Base-by-base conservation (phyloP, 169 alveolate species). In the Theileria sp. region DNA sequence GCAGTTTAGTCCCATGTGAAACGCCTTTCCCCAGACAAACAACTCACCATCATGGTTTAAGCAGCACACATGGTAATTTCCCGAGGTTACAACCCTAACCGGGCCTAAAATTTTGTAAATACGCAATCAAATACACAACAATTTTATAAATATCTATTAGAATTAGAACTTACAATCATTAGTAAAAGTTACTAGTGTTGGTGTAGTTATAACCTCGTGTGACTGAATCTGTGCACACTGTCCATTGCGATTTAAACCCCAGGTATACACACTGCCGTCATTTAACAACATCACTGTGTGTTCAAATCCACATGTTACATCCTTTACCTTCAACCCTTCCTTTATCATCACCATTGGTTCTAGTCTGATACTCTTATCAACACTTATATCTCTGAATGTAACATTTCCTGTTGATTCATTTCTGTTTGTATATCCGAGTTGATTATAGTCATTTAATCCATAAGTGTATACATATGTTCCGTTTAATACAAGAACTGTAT, bases 211-310 rank as follows among this genome's bases (percentile, higher is more conserved):
- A 12, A 51, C 44, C 25, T 36, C 71, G 25, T 32, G n/a, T 21
- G 34, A 5, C 17, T 61, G 75, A 21, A 60, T 13, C 38, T 74
- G 69, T 32, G 86, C 89, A 62, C 89, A 83, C 66, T 83, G 89
- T 19, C 89, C 89, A 44, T 83, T 23, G 62, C 73, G 32, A 51
- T 83, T 83, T 61, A 56, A 50, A 17, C 89, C 89, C 87, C 83
- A 85, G 66, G 83, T 51, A 66, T 78, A 85, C 21, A 78, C 26
- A 8, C 82, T 25, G 17, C 84, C 85, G 56, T 79, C 87, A 67
- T 76, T 69, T 9, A 85, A 72, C n/a, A 71, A 75, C 77, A 85
- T 28, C 17, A 85, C 61, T 10, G 87, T 30, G 68, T 85, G 91
- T 36, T 61, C 83, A 13, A 50, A 25, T 34, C 91, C 91, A 28